These are phyloP conservation scores for Wakefieldia striispora DNA, from an alignment of 768 basidiomycete genomes.

Conservation along the genomic window DNA sequence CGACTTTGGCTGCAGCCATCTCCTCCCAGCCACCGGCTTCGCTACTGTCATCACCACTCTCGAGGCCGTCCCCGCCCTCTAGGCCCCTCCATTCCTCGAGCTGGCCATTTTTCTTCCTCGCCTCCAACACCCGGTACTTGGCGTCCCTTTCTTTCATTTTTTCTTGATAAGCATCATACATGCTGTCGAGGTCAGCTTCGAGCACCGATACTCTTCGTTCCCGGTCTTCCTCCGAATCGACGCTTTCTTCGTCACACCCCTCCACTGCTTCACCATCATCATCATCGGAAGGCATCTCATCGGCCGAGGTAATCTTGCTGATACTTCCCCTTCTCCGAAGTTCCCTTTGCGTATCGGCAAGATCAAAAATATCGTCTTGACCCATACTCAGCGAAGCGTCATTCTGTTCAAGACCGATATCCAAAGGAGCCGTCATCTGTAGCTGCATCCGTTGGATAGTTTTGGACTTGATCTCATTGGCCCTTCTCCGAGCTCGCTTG, in stretches of 20 bases:
- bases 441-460: constrained; percentile 95
- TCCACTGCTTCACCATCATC: constrained; percentile 35
- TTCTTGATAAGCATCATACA: constrained; percentile 87
- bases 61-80: constrained; percentile 37
- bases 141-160: constrained; percentile 79
- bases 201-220: constrained; percentile 59
- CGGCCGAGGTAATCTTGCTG: constrained; percentile 38
- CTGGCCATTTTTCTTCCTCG: constrained; percentile 67
- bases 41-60: constrained; percentile 38
- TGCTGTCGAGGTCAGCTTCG: constrained; percentile 83
- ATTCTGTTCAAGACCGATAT: constrained; percentile 85
- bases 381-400: constrained; percentile 72
- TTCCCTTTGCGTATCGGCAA: constrained; percentile 57
- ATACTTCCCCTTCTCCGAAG: constrained; percentile 41
- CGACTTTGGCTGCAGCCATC: constrained; percentile 54
- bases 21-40: constrained; percentile 71
- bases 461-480: constrained; percentile 84
- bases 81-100: constrained; percentile 86
- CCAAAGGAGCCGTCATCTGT: constrained; percentile 96
- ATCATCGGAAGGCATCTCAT: constrained; percentile 45
- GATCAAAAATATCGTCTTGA: constrained; percentile 87
- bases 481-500: constrained; percentile 78
- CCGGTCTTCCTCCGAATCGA: constrained; percentile 69
- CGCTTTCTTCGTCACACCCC: constrained; percentile 40
- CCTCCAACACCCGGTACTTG: constrained; percentile 83